phyloP scores from a whole-genome alignment of 1,284 basidiomycete species.

The Tetrapyrgos nigripes region DNA sequence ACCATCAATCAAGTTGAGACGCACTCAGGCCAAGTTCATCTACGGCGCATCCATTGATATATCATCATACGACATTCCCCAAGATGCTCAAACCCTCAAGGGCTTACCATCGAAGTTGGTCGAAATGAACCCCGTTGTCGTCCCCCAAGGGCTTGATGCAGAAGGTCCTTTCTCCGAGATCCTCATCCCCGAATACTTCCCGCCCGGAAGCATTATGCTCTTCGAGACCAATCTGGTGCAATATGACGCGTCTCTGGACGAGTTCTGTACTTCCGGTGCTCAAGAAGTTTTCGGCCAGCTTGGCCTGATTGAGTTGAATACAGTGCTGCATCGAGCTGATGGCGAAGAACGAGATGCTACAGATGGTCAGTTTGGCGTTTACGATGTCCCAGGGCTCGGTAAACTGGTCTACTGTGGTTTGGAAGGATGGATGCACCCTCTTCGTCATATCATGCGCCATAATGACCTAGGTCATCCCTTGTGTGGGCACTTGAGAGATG shows the following conservation, averaged over 20 bases:
- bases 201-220: slow-evolving; percentile 91
- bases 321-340: slow-evolving; percentile 83
- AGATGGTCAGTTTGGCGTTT: slow-evolving; percentile 72
- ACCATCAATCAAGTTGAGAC: slow-evolving; percentile 81
- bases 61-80: slow-evolving; percentile 62
- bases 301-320: slow-evolving; percentile 89
- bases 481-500: slow-evolving; percentile 85
- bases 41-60: slow-evolving; percentile 81
- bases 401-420: slow-evolving; percentile 88
- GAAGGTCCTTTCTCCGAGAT: slow-evolving; percentile 82
- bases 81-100: slow-evolving; percentile 62
- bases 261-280: slow-evolving; percentile 71
- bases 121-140: slow-evolving; percentile 62
- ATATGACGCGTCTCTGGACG: slow-evolving; percentile 70
- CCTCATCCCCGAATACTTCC: slow-evolving; percentile 84
- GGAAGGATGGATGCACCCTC: slow-evolving; percentile 94
- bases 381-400: slow-evolving; percentile 78
- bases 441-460: slow-evolving; percentile 81
- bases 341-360: slow-evolving; percentile 92
- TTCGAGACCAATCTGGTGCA: slow-evolving; percentile 85
- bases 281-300: slow-evolving; percentile 77
- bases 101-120: slow-evolving; percentile 79
- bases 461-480: slow-evolving; percentile 94
- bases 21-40: slow-evolving; percentile 81
- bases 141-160: slow-evolving; percentile 62